phyloP scores from a whole-genome alignment of 2,329 filamentous ascomycete species.

The Cladorrhinum sp. region DNA sequence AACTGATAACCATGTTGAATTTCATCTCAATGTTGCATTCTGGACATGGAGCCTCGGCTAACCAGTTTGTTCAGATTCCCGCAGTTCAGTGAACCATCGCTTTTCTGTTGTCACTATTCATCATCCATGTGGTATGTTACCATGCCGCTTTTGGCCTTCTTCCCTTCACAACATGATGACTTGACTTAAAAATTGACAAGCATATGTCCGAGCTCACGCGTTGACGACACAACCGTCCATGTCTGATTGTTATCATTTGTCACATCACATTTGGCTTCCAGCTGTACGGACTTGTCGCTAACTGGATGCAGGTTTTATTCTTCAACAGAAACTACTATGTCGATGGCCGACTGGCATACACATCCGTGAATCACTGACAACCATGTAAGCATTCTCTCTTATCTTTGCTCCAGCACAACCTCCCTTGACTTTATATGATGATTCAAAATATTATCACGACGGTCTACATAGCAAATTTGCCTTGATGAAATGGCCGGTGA shows the following conservation, averaged over 20 bases:
- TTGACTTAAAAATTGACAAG: constrained; percentile 82
- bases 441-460: constrained; percentile 74
- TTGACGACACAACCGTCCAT: constrained; percentile 45
- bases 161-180: constrained; percentile 65
- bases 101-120: neutral
- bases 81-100: neutral
- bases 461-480: constrained; percentile 75
- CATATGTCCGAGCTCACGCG: constrained; percentile 87
- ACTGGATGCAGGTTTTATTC: constrained; percentile 25
- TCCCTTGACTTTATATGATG: constrained; percentile 55
- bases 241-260: constrained; percentile 37
- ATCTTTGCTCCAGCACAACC: constrained; percentile 5
- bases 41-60: constrained; percentile 12
- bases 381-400: constrained; percentile 30
- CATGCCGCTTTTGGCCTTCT: constrained; percentile 19
- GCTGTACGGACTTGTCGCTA: constrained; percentile 12
- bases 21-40: constrained; percentile 5
- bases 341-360: neutral
- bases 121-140: constrained; percentile 19
- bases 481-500: constrained; percentile 60
- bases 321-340: constrained; percentile 12
- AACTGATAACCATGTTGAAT: constrained; percentile 37
- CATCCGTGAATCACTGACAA: neutral
- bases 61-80: constrained; percentile 7
- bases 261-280: constrained; percentile 24